These are phyloP conservation scores for Globisporangium cederbergense DNA, from an alignment of 352 stramenopile genomes.

Conservation along the genomic window DNA sequence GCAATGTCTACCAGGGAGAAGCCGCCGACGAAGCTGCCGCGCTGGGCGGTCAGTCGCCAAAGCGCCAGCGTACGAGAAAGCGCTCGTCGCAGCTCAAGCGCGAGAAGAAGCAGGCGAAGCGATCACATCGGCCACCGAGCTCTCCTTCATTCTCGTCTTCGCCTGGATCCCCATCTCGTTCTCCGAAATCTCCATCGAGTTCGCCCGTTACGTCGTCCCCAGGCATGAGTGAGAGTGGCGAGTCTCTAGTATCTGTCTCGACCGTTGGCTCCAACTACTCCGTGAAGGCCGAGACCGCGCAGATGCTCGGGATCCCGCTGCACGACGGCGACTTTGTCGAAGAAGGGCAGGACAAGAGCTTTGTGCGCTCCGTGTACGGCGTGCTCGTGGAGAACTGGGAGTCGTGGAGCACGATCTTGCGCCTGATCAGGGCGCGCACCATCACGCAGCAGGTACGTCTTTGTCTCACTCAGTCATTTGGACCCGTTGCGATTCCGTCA, in stretches of 20 bases:
- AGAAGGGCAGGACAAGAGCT: conserved; percentile 48
- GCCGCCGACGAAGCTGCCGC: conserved; percentile 81
- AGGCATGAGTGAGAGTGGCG: conserved; percentile 55
- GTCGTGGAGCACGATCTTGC: conserved; percentile 79
- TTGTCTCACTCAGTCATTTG: neutral
- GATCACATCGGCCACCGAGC: conserved; percentile 52
- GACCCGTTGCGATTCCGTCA: neutral
- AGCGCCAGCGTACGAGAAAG: conserved; percentile 78
- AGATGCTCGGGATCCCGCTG: conserved; percentile 76
- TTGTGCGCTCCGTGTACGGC: conserved; percentile 66
- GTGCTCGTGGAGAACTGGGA: conserved; percentile 85
- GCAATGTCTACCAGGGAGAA: conserved; percentile 83
- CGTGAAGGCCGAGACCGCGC: conserved; percentile 70
- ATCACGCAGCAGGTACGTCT: conserved; percentile 62
- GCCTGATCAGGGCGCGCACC: conserved; percentile 66
- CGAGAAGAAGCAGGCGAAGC: conserved; percentile 73
- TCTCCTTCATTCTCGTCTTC: conserved; percentile 64
- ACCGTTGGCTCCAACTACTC: conserved; percentile 74
- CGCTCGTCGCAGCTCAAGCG: conserved; percentile 82
- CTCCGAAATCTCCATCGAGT: conserved; percentile 50
- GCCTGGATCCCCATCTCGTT: conserved; percentile 64
- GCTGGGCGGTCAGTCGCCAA: conserved; percentile 71
- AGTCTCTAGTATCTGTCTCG: conserved; percentile 52
- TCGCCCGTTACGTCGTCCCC: conserved; percentile 57
- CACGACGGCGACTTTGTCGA: conserved; percentile 57